Evolutionary conservation across 2,329 filamentous ascomycete species (phyloP).

Genomic region (Graphilbum ipis-grandicollis): DNA sequence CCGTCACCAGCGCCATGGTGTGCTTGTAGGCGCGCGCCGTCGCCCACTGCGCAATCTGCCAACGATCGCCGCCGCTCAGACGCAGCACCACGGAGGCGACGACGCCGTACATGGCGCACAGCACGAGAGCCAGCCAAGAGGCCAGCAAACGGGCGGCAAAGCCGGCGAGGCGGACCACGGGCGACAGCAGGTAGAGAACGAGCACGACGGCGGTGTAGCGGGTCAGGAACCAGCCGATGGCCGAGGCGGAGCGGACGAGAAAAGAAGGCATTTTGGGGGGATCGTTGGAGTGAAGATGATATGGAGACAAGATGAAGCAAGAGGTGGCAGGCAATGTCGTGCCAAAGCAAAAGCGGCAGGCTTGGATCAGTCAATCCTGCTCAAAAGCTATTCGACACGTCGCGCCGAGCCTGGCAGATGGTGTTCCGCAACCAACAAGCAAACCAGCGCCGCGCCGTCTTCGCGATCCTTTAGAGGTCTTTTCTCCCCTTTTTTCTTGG

Average conservation of each 20-base stretch:
- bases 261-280: neutral
- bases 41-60: slow-evolving; percentile 72
- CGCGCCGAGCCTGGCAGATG: too few relatives aligned
- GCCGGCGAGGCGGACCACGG: slow-evolving; percentile 37
- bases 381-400: too few relatives aligned
- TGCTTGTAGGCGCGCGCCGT: slow-evolving; percentile 65
- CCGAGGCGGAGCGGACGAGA: slow-evolving; percentile 5
- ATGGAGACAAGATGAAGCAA: neutral
- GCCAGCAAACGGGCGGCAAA: slow-evolving; percentile 55
- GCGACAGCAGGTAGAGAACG: slow-evolving; percentile 44
- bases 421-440: too few relatives aligned
- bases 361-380: too few relatives aligned
- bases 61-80: slow-evolving; percentile 40
- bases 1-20: slow-evolving; percentile 56
- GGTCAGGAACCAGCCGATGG: slow-evolving; percentile 27
- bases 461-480: too few relatives aligned
- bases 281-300: too few relatives aligned
- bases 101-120: slow-evolving; percentile 56
- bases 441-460: too few relatives aligned
- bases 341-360: too few relatives aligned
- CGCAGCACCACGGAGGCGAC: slow-evolving; percentile 55
- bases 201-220: slow-evolving; percentile 33
- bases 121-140: slow-evolving; percentile 43
- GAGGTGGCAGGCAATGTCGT: neutral
- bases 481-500: slow-evolving; percentile 5